These are phyloP conservation scores for Neurospora africana DNA, from an alignment of 495 filamentous ascomycete species.

Conservation along the genomic window DNA sequence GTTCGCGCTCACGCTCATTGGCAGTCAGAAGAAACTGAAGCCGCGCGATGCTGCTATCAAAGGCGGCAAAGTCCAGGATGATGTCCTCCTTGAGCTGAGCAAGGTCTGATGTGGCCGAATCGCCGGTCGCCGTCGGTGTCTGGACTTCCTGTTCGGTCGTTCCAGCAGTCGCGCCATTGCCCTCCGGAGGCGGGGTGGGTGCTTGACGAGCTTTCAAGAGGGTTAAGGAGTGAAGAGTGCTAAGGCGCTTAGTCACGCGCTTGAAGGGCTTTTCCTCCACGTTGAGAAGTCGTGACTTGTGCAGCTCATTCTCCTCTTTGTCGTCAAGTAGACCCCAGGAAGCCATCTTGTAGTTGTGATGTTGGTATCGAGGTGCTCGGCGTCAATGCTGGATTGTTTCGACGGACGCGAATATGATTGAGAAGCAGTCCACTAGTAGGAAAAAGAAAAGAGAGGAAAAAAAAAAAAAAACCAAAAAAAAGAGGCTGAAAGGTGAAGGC, in stretches of 20 bases:
- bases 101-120: conserved; percentile 29
- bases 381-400: neutral
- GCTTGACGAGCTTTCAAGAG: conserved; percentile 44
- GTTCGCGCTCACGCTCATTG: conserved; percentile 74
- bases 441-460: no score
- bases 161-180: conserved; percentile 25
- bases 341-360: conserved; percentile 12
- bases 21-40: conserved; percentile 78
- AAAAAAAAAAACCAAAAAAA: neutral
- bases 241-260: conserved; percentile 72
- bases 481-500: neutral
- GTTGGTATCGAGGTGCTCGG: neutral
- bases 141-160: conserved; percentile 14
- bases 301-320: conserved; percentile 65
- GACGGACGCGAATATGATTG: neutral
- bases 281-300: conserved; percentile 79
- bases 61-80: conserved; percentile 78
- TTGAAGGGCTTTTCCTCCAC: conserved; percentile 92
- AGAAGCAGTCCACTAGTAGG: neutral
- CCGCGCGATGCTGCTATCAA: conserved; percentile 77
- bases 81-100: conserved; percentile 68
- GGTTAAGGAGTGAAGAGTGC: conserved; percentile 51
- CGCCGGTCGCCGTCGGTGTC: conserved; percentile 14
- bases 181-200: conserved; percentile 63
- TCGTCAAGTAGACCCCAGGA: conserved; percentile 36